Evolutionary conservation across 805 yeast species (phyloP), one percentile per base, ranked within the genome.

Genomic region (Metschnikowia colocasiae): DNA sequence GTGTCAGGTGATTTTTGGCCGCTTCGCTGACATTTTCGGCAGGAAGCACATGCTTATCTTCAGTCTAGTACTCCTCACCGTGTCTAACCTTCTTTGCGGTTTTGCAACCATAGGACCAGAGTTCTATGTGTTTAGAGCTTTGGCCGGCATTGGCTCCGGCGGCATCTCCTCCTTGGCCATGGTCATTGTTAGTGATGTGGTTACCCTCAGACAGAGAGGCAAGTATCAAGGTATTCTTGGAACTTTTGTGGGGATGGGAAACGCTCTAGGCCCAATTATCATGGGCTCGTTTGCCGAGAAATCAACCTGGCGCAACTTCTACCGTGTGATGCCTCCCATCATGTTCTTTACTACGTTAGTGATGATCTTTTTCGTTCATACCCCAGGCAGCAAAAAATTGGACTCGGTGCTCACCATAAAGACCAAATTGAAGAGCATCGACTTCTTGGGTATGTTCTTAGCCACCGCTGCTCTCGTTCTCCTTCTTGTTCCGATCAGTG

Each of bases 1-100:
- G 1, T 83, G 84, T 61, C 91, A 85, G 63, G 91, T 89, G 0
- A 60, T 86, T 22, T 83, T 81, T 47, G 94, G 92, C 4, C 78
- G 83, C 48, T 67, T 85, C 27, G 77, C 85, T 36, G 92, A 87
- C 54, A 77, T 86, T 19, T 68, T 76, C 51, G 85, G 86, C 6
- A 64, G 86, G 42, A 73, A 74, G 46, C 62, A 65, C 9, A 69
- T 77, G 7, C 59, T 80, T 8, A 49, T 79, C 6, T 51, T 64
- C 34, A 76, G 78, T 0, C 75, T 79, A 38, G 59, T 59, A 15
- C 62, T 78, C 52, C 73, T 80, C 49, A 72, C 69, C 0, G 27
- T 76, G 1, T 79, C 75, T 18, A 82, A 33, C 69, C 73, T 61
- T 51, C 73, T 27, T 46, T 70, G 52, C 71, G 82, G 60, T 49